A percentile compares a stretch with the other conserved stretches of the same genome.
phyloP scores from a whole-genome alignment of 2,329 filamentous ascomycete species.

The Huntiella bhutanensis region DNA sequence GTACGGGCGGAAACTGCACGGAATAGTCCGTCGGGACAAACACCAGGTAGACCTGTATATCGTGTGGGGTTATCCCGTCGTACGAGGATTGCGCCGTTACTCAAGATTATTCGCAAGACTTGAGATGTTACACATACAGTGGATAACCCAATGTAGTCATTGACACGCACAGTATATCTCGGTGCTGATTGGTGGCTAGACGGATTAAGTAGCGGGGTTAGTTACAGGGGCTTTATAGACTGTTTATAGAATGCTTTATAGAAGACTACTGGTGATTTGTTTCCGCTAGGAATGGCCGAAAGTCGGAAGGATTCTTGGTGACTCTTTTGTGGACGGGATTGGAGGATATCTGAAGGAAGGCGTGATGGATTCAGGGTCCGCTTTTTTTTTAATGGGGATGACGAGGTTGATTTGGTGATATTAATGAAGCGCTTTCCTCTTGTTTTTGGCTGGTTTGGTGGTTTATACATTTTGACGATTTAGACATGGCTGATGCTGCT shows the following conservation, averaged over 20 bases:
- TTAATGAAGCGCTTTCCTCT: background rate
- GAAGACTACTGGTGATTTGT: no score
- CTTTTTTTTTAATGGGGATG: slow-evolving; percentile 1
- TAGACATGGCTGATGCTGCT: slow-evolving; percentile 22
- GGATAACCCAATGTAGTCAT: background rate
- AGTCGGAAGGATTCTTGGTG: slow-evolving; percentile 6
- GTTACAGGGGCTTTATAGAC: no score
- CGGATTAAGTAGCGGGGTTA: no score
- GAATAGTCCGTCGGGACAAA: no score
- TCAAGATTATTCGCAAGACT: slow-evolving; percentile 29
- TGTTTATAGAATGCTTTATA: no score
- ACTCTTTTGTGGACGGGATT: slow-evolving; percentile 1
- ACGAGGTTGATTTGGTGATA: background rate
- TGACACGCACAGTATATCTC: background rate
- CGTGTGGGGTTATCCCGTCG: slow-evolving; percentile 33
- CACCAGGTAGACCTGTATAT: slow-evolving; percentile 21
- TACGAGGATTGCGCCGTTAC: slow-evolving; percentile 30
- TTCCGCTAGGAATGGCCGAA: slow-evolving; percentile 4
- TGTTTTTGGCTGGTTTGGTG: background rate
- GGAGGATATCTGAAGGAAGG: background rate
- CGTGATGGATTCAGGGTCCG: background rate
- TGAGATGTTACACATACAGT: background rate
- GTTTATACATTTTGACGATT: background rate
- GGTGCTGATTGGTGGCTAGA: background rate
- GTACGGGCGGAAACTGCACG: background rate